Base-by-base conservation (phyloP, 2,329 filamentous ascomycete genomes). In the Rutstroemia sp. region DNA sequence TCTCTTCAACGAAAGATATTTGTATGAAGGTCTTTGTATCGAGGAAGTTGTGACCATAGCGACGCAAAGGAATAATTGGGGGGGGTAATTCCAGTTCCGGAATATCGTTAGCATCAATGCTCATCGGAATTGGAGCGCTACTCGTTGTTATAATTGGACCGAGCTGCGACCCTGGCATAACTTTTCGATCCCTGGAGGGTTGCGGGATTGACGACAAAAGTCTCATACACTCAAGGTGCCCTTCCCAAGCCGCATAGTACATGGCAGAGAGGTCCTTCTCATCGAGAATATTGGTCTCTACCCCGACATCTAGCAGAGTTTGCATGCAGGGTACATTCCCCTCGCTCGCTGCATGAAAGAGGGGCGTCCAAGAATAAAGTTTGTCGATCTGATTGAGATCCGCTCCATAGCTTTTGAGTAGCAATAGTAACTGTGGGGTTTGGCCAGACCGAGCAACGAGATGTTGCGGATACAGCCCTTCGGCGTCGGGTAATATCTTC, bases 231-330 rank as follows among this genome's bases (percentile, higher is more conserved):
- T 92, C 87, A 54, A 97, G 74, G 69, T 97, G 89, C 0, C 94
- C 94, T 73, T 99, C 94, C 94, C 94, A 99, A 0, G 91, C 92
- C 14, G 94, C 94, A 72, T 99, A 99, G 72, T 99, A 99, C 85
- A 97, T 91, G 27, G 94, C 92, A 2, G 92, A 90, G 4, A 97
- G 79, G 16, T 85, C 87, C 69, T 97, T 99, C 73, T 99, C 94
- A 68, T 99, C 94, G 45, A 89, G 74, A 54, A 91, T 88, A 61
- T 85, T 86, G 1, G 87, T 81, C 65, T 95, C 83, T 3, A 87
- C 92, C 7, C 88, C 87, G 60, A 88, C 83, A 53, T 90, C 83
- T 10, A 99, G 77, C 4, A 99, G 78, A 1, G 86, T 88, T 63
- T 90, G 82, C 45, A 99, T 76, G 67, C 92, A 96, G 25, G 88